Base-by-base conservation (phyloP, 345 rosid species). In the Euphorbia tirucalli region DNA sequence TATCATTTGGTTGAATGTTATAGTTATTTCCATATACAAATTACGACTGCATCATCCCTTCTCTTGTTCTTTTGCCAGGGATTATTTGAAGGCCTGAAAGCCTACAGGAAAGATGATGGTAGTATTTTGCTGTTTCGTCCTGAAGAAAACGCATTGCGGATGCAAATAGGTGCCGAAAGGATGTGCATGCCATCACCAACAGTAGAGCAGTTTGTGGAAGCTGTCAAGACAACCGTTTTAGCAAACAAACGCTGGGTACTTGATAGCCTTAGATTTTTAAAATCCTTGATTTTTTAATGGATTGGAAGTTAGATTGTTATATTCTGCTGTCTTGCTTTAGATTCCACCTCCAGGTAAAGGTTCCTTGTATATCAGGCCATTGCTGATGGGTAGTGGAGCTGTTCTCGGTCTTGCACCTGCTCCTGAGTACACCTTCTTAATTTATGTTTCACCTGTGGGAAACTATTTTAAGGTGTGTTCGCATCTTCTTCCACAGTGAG, bases 381-480 rank as follows among this genome's bases (percentile, higher is more conserved):
- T 95, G 86, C 82, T 95, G 60, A 89, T 95, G 93, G 97, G 99
- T 31, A 92, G 88, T 75, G 99, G 99, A 77, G 93, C 97, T 68
- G 93, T 94, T 83, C 97, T 95, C 79, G 97, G 97, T 81, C 93
- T 92, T 81, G 93, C 97, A 7, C 99, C 99, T 77, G 88, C 97
- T 62, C 97, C 97, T 25, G 99, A 95, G 73, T 95, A 89, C 75
- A 95, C 96, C 69, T 92, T 95, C 80, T 76, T 95, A 70, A 79
- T 92, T 72, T 95, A 89, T 75, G 99, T 92, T 80, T 88, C 97
- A 44, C 97, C 97, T 35, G 97, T 95, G 2, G 99, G 97, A 64
- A 92, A 95, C 89, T 95, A 95, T 78, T 95, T 90, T 71, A 87
- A 92, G 99, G 98, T 90, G 68, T 77, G 83, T 71, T 37, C 31